Conservation (phyloP, 371 early-diverging fungal genomes). For the Dinochytrium kinnereticum region DNA sequence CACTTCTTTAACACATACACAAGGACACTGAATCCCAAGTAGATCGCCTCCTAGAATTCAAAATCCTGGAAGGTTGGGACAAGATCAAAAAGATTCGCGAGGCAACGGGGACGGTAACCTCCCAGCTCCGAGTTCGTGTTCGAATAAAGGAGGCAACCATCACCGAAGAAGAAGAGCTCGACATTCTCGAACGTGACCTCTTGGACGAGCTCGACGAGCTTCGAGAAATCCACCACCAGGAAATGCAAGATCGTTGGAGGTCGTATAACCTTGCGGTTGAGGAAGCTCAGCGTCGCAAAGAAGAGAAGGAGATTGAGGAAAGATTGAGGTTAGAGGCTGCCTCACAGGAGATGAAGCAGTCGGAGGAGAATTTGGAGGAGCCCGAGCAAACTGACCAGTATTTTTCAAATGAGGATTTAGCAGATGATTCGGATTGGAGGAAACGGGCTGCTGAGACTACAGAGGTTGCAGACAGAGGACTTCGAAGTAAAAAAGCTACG, state of each 20-base stretch:
- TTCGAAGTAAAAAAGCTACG: neutral
- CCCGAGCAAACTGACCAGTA: neutral
- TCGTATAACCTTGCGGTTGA: conserved; percentile 22
- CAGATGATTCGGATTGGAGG: conserved; percentile 6
- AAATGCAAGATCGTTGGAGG: conserved; percentile 15
- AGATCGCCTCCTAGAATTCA: conserved; percentile 50
- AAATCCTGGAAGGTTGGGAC: conserved; percentile 53
- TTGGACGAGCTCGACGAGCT: conserved; percentile 40
- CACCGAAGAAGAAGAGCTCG: conserved; percentile 29
- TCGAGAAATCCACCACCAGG: conserved; percentile 36
- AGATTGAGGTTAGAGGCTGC: conserved; percentile 2
- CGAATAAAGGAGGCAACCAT: conserved; percentile 13
- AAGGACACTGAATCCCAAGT: conserved; percentile 53
- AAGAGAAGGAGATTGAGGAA: conserved; percentile 6
- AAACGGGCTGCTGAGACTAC: neutral
- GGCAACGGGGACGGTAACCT: conserved; percentile 22
- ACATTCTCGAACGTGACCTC: conserved; percentile 31
- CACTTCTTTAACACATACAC: no score
- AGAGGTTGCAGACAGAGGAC: neutral
- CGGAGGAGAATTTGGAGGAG: neutral
- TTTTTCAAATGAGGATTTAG: conserved; percentile 2
- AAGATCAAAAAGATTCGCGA: conserved; percentile 39
- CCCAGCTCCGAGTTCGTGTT: conserved; percentile 34
- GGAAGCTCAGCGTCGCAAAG: conserved; percentile 24
- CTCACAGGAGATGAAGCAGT: neutral